These are phyloP conservation scores for Colletotrichum sp. DNA, from an alignment of 2,329 filamentous ascomycete genomes.

Conservation along the genomic window DNA sequence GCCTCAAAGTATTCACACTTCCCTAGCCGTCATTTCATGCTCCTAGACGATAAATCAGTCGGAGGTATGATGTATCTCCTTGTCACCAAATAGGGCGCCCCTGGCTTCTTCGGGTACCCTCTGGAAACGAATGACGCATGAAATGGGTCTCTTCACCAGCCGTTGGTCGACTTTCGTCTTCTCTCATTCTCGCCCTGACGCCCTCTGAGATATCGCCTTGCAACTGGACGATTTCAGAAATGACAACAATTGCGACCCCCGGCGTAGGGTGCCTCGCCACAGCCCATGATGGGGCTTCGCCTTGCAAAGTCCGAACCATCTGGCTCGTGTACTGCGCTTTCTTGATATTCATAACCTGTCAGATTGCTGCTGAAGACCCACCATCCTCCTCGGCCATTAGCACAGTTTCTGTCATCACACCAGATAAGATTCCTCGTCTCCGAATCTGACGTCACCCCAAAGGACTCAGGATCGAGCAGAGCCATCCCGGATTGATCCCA, in stretches of 20 bases:
- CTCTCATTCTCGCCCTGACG: rapidly evolving
- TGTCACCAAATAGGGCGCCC: rapidly evolving
- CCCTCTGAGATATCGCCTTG: background rate
- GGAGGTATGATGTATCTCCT: background rate
- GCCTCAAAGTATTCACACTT: background rate
- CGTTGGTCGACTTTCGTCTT: rapidly evolving
- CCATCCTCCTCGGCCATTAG: background rate
- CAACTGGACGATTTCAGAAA: background rate
- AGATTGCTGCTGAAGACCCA: background rate
- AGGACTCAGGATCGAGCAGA: background rate
- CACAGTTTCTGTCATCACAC: background rate
- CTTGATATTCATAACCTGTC: background rate
- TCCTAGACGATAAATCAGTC: rapidly evolving
- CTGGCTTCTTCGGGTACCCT: background rate
- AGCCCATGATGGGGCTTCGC: background rate
- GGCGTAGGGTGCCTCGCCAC: background rate
- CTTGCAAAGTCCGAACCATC: background rate
- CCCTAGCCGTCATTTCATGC: background rate
- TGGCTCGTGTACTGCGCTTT: rapidly evolving
- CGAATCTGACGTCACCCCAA: rapidly evolving
- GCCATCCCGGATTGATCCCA: background rate
- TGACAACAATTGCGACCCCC: background rate
- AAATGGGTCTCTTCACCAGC: background rate
- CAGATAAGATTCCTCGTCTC: background rate
- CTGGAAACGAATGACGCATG: rapidly evolving